Conservation (phyloP, 495 filamentous ascomycete species). For the Neurospora sp. region DNA sequence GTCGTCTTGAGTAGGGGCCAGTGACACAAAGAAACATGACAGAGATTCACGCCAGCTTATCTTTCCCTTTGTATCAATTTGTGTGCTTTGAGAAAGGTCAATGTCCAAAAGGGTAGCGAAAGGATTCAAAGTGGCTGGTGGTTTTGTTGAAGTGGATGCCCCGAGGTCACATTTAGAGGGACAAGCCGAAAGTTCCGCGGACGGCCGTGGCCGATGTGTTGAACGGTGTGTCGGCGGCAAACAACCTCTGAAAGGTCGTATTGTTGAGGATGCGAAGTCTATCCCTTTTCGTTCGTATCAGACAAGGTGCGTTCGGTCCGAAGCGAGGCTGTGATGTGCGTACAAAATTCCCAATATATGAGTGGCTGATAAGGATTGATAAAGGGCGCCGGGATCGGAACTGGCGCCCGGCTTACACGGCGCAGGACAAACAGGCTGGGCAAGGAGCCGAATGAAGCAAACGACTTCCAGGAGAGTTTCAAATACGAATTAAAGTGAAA, state of each 20-base stretch:
- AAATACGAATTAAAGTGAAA: not conserved
- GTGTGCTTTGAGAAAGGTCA: not conserved
- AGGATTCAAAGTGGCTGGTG: not conserved
- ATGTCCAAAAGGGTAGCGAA: not conserved
- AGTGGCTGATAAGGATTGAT: not conserved
- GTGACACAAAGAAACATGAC: not conserved
- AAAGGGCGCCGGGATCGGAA: not conserved
- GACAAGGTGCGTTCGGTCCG: not conserved
- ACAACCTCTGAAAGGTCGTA: not conserved
- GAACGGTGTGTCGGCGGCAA: not conserved
- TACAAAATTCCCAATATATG: not conserved
- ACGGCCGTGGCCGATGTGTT: not conserved
- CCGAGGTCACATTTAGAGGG: not conserved
- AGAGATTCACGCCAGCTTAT: not conserved
- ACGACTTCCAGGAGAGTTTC: not conserved
- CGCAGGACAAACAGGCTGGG: not conserved
- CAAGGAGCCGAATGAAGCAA: not conserved
- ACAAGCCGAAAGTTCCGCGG: not conserved
- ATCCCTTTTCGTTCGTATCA: not conserved
- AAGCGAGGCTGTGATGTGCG: not conserved
- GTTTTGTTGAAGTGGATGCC: not conserved
- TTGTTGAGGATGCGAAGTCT: not conserved
- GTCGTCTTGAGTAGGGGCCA: not conserved
- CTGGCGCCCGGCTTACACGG: not conserved
- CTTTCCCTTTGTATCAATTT: not conserved